These are phyloP conservation scores for Patellaria atrata DNA, from an alignment of 495 filamentous ascomycete species.

Conservation along the genomic window DNA sequence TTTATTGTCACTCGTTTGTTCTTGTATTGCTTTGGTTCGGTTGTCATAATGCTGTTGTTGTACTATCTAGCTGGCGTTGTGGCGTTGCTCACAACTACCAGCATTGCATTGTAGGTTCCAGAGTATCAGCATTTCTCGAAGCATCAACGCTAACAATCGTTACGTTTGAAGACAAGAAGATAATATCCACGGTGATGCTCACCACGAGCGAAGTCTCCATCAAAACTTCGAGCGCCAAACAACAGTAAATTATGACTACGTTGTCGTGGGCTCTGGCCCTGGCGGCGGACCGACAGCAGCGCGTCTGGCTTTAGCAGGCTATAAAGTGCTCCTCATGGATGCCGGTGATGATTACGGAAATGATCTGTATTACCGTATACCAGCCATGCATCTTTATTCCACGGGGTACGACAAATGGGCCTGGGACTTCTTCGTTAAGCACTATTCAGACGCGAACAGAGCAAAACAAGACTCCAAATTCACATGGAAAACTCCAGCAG, in stretches of 20 bases:
- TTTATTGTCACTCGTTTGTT: too few species aligned
- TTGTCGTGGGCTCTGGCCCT: constrained; percentile 19
- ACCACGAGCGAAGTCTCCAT: too few species aligned
- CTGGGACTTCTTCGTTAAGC: constrained; percentile 22
- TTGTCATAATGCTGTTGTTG: too few species aligned
- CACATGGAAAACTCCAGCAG: constrained; percentile 15
- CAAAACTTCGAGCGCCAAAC: too few species aligned
- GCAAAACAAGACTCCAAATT: constrained; percentile 18
- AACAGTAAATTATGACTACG: constrained; percentile 22
- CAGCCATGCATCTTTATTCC: constrained; percentile 6
- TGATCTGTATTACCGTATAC: constrained; percentile 11
- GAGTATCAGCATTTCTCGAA: too few species aligned
- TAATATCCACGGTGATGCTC: too few species aligned
- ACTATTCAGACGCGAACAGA: constrained; percentile 15
- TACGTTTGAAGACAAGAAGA: too few species aligned
- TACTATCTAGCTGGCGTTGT: too few species aligned
- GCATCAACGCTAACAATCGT: too few species aligned
- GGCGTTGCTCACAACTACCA: too few species aligned
- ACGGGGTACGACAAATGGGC: constrained; percentile 6
- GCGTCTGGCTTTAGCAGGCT: constrained; percentile 17
- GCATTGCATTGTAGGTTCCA: too few species aligned
- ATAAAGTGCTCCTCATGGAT: constrained; percentile 18
- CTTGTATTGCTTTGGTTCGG: too few species aligned
- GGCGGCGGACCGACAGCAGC: constrained; percentile 18
- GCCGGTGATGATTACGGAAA: constrained; percentile 16